These are phyloP conservation scores for Drosera spatulata DNA, from an alignment of 179 eudicot genomes.

Conservation along the genomic window DNA sequence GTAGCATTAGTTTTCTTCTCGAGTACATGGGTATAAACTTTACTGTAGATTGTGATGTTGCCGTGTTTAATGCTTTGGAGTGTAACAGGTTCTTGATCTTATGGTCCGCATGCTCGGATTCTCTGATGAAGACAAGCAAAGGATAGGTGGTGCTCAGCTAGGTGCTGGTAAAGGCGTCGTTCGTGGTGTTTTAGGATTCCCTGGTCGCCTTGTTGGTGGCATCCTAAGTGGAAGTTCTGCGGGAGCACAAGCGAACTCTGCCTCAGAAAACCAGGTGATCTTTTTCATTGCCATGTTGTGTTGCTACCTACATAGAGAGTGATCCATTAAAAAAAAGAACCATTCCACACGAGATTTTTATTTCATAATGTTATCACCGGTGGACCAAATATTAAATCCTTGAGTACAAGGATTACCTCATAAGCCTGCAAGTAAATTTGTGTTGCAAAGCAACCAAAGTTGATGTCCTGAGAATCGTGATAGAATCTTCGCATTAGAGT, in stretches of 20 bases:
- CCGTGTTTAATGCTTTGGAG: slow-evolving; percentile 7
- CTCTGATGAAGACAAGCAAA: slow-evolving; percentile 91
- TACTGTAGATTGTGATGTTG: background rate
- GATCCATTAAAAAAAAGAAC: too few species aligned
- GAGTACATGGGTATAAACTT: background rate
- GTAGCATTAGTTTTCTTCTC: slow-evolving; percentile 17
- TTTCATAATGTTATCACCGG: too few species aligned
- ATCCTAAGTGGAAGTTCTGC: slow-evolving; percentile 61
- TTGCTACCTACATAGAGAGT: too few species aligned
- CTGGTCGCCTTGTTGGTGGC: slow-evolving; percentile 98
- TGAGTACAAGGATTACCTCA: too few species aligned
- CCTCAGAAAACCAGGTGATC: slow-evolving; percentile 70
- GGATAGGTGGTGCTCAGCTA: slow-evolving; percentile 90
- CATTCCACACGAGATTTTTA: too few species aligned
- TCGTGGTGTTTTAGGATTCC: slow-evolving; percentile 89
- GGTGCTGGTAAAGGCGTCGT: slow-evolving; percentile 92
- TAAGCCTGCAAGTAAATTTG: too few species aligned
- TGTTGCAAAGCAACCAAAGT: too few species aligned
- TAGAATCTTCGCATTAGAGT: too few species aligned
- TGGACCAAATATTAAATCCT: too few species aligned
- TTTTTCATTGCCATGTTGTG: background rate
- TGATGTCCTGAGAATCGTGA: too few species aligned
- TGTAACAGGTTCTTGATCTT: slow-evolving; percentile 82
- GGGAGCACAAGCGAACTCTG: slow-evolving; percentile 29
- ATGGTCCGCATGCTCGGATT: slow-evolving; percentile 99